A percentile compares a stretch with the other conserved stretches of the same genome.
Conservation (phyloP, 2,329 filamentous ascomycete genomes). For the Pseudogymnoascus sp. region DNA sequence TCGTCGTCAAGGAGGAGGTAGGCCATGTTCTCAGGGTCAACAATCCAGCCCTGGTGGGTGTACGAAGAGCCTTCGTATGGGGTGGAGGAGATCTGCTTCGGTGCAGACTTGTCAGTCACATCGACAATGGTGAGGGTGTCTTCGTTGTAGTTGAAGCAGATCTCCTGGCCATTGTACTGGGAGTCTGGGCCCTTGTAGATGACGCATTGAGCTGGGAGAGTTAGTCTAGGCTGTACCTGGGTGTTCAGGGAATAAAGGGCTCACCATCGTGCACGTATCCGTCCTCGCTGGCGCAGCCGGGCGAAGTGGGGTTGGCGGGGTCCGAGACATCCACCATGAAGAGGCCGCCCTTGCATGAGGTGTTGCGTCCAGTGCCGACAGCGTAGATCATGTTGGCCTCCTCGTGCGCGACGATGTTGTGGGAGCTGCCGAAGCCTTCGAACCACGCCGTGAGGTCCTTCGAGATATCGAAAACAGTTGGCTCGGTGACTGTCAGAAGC, state of each 20-base stretch:
- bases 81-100: slow-evolving; percentile 39
- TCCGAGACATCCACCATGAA: slow-evolving; percentile 45
- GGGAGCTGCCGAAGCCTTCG: slow-evolving; percentile 31
- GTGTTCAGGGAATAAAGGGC: background rate
- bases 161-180: slow-evolving; percentile 18
- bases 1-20: slow-evolving; percentile 48
- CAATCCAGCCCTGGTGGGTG: slow-evolving; percentile 43
- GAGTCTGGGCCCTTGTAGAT: slow-evolving; percentile 20
- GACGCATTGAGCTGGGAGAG: slow-evolving; percentile 14
- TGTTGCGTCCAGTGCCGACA: slow-evolving; percentile 29
- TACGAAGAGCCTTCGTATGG: slow-evolving; percentile 43
- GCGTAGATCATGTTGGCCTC: slow-evolving; percentile 30
- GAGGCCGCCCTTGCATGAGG: slow-evolving; percentile 38
- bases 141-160: slow-evolving; percentile 22
- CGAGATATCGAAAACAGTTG: slow-evolving; percentile 32
- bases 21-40: slow-evolving; percentile 31
- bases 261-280: slow-evolving; percentile 27
- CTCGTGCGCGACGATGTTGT: slow-evolving; percentile 38
- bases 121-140: slow-evolving; percentile 39
- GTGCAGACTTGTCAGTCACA: slow-evolving; percentile 35
- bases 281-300: slow-evolving; percentile 41
- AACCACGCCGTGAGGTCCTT: slow-evolving; percentile 33
- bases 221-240: background rate
- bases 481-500: slow-evolving; percentile 18
- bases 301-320: slow-evolving; percentile 38